Percentiles rank a stretch among this genome's conserved stretches.
phyloP scores from a whole-genome alignment of 2,329 filamentous ascomycete genomes.

The Fusarium armeniacum region DNA sequence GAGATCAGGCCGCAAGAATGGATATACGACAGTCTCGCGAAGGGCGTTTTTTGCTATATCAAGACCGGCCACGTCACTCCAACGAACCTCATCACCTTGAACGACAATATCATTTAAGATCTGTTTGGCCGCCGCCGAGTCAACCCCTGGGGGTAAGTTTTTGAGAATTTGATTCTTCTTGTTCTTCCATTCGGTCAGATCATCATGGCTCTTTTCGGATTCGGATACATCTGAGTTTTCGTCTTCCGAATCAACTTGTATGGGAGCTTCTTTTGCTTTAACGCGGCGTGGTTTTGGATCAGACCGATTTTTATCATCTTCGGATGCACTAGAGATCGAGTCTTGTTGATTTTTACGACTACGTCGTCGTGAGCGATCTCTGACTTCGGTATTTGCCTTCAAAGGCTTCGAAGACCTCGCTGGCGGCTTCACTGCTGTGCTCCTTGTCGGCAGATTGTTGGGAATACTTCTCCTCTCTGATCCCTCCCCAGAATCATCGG shows the following conservation, averaged over 20 bases:
- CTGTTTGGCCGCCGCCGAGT: conserved; percentile 85
- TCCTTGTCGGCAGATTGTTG: conserved; percentile 36
- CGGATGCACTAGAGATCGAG: conserved; percentile 50
- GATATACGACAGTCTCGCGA: conserved; percentile 96
- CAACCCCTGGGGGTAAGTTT: conserved; percentile 84
- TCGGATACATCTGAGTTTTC: conserved; percentile 61
- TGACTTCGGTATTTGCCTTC: conserved; percentile 32
- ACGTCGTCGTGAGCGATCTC: conserved; percentile 42
- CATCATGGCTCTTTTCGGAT: conserved; percentile 57
- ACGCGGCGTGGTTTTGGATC: conserved; percentile 46
- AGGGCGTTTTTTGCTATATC: conserved; percentile 91
- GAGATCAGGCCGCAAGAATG: conserved; percentile 92
- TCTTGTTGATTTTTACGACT: conserved; percentile 38
- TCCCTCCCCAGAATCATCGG: conserved; percentile 44
- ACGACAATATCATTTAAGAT: conserved; percentile 97
- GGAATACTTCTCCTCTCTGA: conserved; percentile 39
- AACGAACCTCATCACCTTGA: conserved; percentile 93
- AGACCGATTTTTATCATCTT: conserved; percentile 43
- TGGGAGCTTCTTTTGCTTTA: conserved; percentile 53
- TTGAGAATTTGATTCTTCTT: conserved; percentile 77
- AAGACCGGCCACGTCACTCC: conserved; percentile 92
- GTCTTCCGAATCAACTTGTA: conserved; percentile 62
- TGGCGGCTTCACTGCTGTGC: conserved; percentile 33
- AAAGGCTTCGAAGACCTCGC: conserved; percentile 27
- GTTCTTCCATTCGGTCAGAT: conserved; percentile 69